phyloP scores from a whole-genome alignment of 2,329 filamentous ascomycete species.

The Ophiostoma angusticollis region DNA sequence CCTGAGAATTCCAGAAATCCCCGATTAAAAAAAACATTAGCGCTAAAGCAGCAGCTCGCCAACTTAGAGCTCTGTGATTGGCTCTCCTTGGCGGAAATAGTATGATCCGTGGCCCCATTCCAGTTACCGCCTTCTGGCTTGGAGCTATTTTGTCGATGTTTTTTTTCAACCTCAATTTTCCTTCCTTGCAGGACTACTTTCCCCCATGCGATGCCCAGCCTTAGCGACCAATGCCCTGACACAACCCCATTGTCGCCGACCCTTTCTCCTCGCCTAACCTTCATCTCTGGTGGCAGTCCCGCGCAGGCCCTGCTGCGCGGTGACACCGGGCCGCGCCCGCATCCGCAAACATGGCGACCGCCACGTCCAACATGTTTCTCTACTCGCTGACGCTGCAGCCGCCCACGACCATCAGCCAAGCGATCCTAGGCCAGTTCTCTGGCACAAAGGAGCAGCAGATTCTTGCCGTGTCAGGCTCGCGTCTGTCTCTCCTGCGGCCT shows the following conservation, averaged over 20 bases:
- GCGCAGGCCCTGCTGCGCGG: slow-evolving; percentile 36
- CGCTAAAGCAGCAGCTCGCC: slow-evolving; percentile 1
- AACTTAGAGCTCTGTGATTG: slow-evolving; percentile 12
- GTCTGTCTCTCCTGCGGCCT: slow-evolving; percentile 74
- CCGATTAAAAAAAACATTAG: slow-evolving; percentile 9
- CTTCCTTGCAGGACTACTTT: not conserved
- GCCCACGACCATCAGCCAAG: slow-evolving; percentile 77
- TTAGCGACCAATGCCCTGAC: slow-evolving; percentile 7
- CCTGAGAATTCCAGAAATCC: slow-evolving; percentile 8
- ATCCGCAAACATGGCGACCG: slow-evolving; percentile 63
- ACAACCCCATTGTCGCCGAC: not conserved
- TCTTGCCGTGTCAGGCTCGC: slow-evolving; percentile 81
- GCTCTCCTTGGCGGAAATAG: slow-evolving; percentile 5
- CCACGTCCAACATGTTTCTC: slow-evolving; percentile 92
- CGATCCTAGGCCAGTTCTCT: slow-evolving; percentile 87
- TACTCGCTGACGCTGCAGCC: slow-evolving; percentile 95
- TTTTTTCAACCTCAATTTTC: slow-evolving; percentile 4
- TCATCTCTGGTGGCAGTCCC: slow-evolving; percentile 18
- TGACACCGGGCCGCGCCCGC: slow-evolving; percentile 19
- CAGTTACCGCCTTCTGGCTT: too few species aligned
- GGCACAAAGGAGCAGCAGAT: slow-evolving; percentile 98
- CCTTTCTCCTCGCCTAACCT: slow-evolving; percentile 3
- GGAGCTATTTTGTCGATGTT: slow-evolving; percentile 11
- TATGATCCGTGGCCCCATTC: slow-evolving; percentile 10
- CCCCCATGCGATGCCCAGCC: not conserved